Base-by-base conservation (phyloP, 257 asterid genomes). In the Petunia secreta region DNA sequence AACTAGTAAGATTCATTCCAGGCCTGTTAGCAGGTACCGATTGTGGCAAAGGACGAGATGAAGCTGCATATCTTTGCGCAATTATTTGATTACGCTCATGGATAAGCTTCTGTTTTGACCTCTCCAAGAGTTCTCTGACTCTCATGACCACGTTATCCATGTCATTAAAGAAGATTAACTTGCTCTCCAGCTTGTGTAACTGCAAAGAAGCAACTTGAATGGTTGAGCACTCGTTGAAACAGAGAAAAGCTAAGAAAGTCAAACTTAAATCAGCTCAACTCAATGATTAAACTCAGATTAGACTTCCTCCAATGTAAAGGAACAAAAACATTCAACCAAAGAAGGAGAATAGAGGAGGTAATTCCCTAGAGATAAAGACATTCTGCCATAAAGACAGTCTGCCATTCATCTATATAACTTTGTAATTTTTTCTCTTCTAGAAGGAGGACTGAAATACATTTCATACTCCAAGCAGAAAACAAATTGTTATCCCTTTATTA, bases 101-200 rank as follows among this genome's bases (percentile, higher is more conserved):
- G 89, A 92, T 87, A 82, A 96, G 97, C 89, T 87, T 90, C 90
- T 89, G 96, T 82, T 91, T 96, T 80, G 98, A 91, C 87, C 96
- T 88, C 69, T 94, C 99, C 81, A 94, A 76, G 80, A 90, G 98
- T 77, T 96, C 99, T 85, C 89, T 91, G 67, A 89, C 96, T 82
- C 95, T 91, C 89, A 88, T 76, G 16, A 85, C 96, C 78, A 91
- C 87, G 77, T 80, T 90, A 82, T 94, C 99, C 92, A 96, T 87
- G 46, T 96, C 99, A 85, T 67, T 79, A 80, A 92, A 92, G 91
- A 92, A 91, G 68, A 92, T 85, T 89, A 96, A 80, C 89, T 96
- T 96, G 74, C 87, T 83, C 91, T 96, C 99, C 89, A 96, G 88
- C 90, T 96, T 96, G 90, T 87, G 86, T 83, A 96, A 83, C 99